Evolutionary conservation across 2,329 filamentous ascomycete species (phyloP), one percentile per base, ranked within the genome.

Genomic region (Aureobasidium sp.): DNA sequence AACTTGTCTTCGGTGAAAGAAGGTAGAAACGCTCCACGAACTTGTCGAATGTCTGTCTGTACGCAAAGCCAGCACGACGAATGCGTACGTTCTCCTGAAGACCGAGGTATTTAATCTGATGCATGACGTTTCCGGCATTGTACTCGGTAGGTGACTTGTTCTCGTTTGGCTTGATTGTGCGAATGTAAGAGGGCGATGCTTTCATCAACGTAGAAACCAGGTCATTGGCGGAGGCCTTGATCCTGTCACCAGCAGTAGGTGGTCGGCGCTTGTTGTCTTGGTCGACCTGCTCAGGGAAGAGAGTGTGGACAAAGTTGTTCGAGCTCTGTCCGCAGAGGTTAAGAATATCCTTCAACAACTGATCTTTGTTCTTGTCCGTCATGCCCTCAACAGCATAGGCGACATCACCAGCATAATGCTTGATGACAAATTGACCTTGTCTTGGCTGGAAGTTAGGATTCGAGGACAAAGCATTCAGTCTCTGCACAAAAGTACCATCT

Each of bases 291-390:
- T 96, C 78, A 24, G 94, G 94, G 82, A 99, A 99, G 0, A 99
- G 74, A 0, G 85, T 86, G 70, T 96, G 93, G 11, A 97, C 79
- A 69, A 97, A 99, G 19, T 79, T 76, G 76, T 97, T 97, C 62
- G 85, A 83, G 71, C 91, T 97, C 67, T 85, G 85, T 64, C 88
- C 87, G 70, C 96, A 89, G 40, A 99, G 81, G 71, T 90, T 93
- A 57, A 97, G 82, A 45, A 99, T 79, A 68, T 96, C 94, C 79
- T 99, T 99, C 63, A 97, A 80, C 48, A 99, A 81, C 75, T 95
- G 91, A 71, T 99, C 94, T 81, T 97, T 99, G 81, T 97, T 99
- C 82, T 99, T 99, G 75, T 99, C 94, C 0, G 94, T 99, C 80
- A 99, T 99, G 63, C 94, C 94, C 62, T 96, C 90, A 3, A 97